Evolutionary conservation across 108 stramenopile species (phyloP), one percentile per base, ranked within the genome.

Genomic region (Poteriospumella lacustris): DNA sequence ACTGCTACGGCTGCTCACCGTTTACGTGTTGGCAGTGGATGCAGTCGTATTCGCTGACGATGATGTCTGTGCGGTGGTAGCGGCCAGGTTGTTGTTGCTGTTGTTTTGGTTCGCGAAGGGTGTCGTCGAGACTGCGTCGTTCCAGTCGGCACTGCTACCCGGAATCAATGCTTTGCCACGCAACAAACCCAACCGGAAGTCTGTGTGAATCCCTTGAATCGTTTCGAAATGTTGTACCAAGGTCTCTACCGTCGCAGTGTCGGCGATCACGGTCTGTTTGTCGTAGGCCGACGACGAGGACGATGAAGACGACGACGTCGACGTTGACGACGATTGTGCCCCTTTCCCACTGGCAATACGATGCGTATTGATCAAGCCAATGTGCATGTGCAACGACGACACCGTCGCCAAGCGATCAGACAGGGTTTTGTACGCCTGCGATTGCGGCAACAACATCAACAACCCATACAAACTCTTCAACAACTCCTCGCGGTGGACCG

Each of bases 391-490:
- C 47, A 83, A 26, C 0, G 83, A 58, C 0, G 43, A 43, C 12
- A 76, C 75, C 0, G 72, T 68, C 5, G 29, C 26, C 0, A 84
- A 77, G 1, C 84, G 68, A 33, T 78, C 68, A 2, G 58, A 68
- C 24, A 84, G 78, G 5, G 70, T 80, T 0, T 12, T 2, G 64
- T 68, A 84, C n/a, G 84, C 84, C 0, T 44, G 44, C 1, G 58
- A 59, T 76, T 97, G 94, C 12, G 96, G 97, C 42, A 99, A 78
- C 42, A 96, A 86, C 92, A 96, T 94, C 39, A 96, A 80, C 33
- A 97, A 79, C 0, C 96, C 97, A 75, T 99, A 99, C 42, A 95
- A 89, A 41, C 91, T 87, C 76, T 96, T 94, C 9, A 99, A 83
- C 34, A 99, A 82, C 5, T 87, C 85, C 0, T 92, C 90, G 84